These are phyloP conservation scores for Ilyonectria sp. DNA, from an alignment of 2,329 filamentous ascomycete species.

Conservation along the genomic window DNA sequence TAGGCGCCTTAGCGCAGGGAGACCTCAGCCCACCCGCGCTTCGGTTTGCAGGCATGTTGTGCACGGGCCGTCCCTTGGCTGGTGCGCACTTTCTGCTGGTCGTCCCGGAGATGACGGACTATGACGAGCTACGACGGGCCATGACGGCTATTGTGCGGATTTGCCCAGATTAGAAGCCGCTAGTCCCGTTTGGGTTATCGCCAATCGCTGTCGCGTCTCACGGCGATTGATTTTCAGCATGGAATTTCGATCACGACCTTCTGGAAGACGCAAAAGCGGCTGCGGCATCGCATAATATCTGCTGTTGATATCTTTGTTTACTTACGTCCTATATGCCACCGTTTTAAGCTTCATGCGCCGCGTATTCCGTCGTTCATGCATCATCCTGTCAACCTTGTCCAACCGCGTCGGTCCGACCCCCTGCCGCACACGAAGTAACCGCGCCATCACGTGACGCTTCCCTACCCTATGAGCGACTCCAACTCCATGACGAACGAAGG, in stretches of 20 bases:
- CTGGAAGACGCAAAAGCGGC: slow-evolving; percentile 10
- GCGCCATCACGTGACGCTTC: slow-evolving; percentile 41
- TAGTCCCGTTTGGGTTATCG: slow-evolving; percentile 27
- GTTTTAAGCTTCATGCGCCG: not conserved
- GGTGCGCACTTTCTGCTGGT: slow-evolving; percentile 41
- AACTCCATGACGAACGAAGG: not conserved
- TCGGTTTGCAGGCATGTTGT: slow-evolving; percentile 36
- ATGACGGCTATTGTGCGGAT: slow-evolving; percentile 40
- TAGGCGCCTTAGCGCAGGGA: slow-evolving; percentile 43
- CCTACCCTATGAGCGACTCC: slow-evolving; percentile 26
- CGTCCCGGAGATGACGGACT: slow-evolving; percentile 53
- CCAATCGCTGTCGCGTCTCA: slow-evolving; percentile 44
- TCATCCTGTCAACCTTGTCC: not conserved
- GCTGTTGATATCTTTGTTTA: not conserved
- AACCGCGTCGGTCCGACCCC: slow-evolving; percentile 29
- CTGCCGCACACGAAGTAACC: slow-evolving; percentile 22
- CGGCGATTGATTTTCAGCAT: slow-evolving; percentile 27
- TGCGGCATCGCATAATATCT: not conserved
- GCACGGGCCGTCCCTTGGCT: slow-evolving; percentile 43
- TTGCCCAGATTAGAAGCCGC: not conserved
- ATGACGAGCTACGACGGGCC: slow-evolving; percentile 23
- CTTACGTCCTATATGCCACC: not conserved
- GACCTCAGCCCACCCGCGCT: slow-evolving; percentile 30
- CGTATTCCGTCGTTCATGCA: slow-evolving; percentile 28
- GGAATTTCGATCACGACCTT: slow-evolving; percentile 25